Percentiles rank a stretch among this genome's conserved stretches.
Evolutionary conservation across 306 rosid genomes (phyloP).

Genomic region (Notholithocarpus densiflorus): DNA sequence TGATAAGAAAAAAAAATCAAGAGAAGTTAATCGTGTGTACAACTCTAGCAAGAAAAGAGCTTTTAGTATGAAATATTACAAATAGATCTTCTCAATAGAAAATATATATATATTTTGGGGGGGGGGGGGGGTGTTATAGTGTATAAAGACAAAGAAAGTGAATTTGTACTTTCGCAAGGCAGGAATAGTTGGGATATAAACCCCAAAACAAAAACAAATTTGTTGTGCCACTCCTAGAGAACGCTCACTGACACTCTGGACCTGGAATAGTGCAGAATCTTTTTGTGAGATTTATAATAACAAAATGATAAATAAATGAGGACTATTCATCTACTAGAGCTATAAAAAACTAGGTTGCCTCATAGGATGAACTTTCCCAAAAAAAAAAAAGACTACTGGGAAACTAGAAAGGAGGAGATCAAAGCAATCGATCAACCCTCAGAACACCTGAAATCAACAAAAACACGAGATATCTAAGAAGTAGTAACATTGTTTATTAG

Average conservation of each 20-base stretch:
- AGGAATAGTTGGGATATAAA: slow-evolving; percentile 69
- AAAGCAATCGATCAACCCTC: too few relatives aligned
- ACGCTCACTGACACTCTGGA: slow-evolving; percentile 51
- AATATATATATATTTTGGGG: background rate
- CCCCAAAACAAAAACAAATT: slow-evolving; percentile 57
- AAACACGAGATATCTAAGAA: too few relatives aligned
- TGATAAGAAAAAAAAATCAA: background rate
- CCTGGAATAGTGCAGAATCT: slow-evolving; percentile 44
- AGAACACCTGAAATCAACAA: too few relatives aligned
- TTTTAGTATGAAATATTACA: background rate
- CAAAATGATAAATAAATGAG: slow-evolving; percentile 11
- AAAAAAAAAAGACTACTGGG: too few relatives aligned
- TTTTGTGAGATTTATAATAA: slow-evolving; percentile 18
- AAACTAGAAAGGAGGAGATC: too few relatives aligned
- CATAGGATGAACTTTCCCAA: too few relatives aligned
- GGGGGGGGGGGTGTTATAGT: background rate
- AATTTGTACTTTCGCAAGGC: slow-evolving; percentile 70
- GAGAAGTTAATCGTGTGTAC: background rate
- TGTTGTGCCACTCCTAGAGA: slow-evolving; percentile 63
- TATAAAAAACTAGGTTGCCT: background rate
- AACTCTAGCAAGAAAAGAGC: background rate
- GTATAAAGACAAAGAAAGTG: slow-evolving; percentile 19
- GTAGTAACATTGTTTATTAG: too few relatives aligned
- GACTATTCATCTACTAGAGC: background rate
- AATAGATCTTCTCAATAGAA: background rate